Conservation (phyloP, 1,284 basidiomycete species). For the Sutorius eximius region DNA sequence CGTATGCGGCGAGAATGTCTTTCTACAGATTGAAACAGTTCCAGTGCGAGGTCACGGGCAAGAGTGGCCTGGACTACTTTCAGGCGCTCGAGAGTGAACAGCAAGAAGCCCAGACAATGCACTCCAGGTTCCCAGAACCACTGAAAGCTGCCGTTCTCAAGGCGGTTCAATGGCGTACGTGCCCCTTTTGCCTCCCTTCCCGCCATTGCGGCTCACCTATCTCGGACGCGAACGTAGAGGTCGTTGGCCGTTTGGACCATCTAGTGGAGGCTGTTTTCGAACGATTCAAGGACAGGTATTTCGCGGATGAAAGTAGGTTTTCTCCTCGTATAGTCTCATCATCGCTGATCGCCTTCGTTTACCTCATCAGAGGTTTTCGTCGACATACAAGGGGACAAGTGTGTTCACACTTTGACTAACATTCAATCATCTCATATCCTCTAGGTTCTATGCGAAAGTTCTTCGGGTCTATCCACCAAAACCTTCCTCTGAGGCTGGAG, state of each 20-base stretch:
- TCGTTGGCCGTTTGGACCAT: constrained; percentile 92
- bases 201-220: constrained; percentile 16
- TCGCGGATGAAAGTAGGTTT: constrained; percentile 81
- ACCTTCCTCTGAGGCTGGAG: constrained; percentile 44
- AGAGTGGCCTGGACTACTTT: constrained; percentile 91
- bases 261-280: constrained; percentile 94
- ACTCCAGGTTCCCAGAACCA: constrained; percentile 88
- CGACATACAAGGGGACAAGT: constrained; percentile 82
- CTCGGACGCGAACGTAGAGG: constrained; percentile 56
- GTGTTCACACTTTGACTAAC: constrained; percentile 34
- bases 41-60: constrained; percentile 94
- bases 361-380: constrained; percentile 69
- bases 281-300: constrained; percentile 94
- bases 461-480: constrained; percentile 75
- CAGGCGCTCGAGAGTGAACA: constrained; percentile 90
- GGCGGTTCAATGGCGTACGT: constrained; percentile 95
- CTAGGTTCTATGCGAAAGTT: constrained; percentile 76
- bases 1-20: constrained; percentile 87
- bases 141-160: constrained; percentile 90
- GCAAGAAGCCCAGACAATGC: constrained; percentile 84
- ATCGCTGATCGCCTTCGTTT: constrained; percentile 27
- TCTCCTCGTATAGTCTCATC: constrained; percentile 5
- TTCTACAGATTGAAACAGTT: constrained; percentile 94
- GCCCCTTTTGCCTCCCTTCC: constrained; percentile 24
- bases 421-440: constrained; percentile 26